Evolutionary conservation across 805 yeast species (phyloP), one percentile per base, ranked within the genome.

Genomic region (Candida caryicola): DNA sequence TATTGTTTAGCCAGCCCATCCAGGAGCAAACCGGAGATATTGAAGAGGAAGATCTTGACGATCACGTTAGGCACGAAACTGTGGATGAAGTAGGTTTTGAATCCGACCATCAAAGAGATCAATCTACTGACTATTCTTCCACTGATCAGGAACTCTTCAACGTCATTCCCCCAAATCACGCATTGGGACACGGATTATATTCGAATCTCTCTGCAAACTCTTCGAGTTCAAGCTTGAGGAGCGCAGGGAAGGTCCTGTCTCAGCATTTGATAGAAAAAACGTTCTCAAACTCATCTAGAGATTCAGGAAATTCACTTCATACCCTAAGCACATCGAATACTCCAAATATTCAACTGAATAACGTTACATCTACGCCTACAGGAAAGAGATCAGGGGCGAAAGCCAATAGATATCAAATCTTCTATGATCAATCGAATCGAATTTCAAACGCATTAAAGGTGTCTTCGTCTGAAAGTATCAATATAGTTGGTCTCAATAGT

Each of bases 371-470:
- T 5, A 52, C 56, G 2, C 55, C 60, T 2, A 39, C 54, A 4
- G 42, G 45, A 2, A 60, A 59, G 50, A 59, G 59, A 48, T 64
- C 64, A 12, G 67, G 57, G 23, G 76, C 76, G 13, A 63, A 67
- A 35, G 77, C 77, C 1, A 57, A 54, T 19, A 55, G 77, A 34
- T 74, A 73, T 44, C 76, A 74, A 50, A 62, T 64, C 9, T 71
- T 71, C 50, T 72, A 74, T 43, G 73, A 71, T 43, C 73, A 68
- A 45, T 66, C 73, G 5, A 57, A 55, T 34, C 57, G 66, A 28
- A 56, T 73, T n/a, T 63, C 73, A 1, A 67, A 60, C 51, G 76
- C 77, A 1, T 50, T 74, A 42, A 69, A 69, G 38, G 34, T 42
- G 13, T 39, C 50, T 3, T 64, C 70, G 1, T 51, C 64, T 0